Percentiles rank a stretch among this genome's conserved stretches.
Conservation (phyloP, 176 grass and related monocot genomes). For the Themeda triandra region DNA sequence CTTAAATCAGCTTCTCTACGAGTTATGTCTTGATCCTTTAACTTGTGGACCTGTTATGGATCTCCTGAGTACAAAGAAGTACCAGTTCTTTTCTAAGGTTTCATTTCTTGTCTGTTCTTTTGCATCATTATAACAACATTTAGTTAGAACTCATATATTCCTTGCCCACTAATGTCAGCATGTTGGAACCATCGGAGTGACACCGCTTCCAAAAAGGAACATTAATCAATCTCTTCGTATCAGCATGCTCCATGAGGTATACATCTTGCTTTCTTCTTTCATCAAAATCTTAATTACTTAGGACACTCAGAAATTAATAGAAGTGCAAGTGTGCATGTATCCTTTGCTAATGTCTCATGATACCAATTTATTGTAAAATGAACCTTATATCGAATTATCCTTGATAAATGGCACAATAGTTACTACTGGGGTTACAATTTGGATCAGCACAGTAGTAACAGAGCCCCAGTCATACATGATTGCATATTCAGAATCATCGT, state of each 20-base stretch:
- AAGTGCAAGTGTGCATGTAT: neutral
- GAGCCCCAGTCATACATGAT: neutral
- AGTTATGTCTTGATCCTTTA: slow-evolving; percentile 69
- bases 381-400: slow-evolving; percentile 12
- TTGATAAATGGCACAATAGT: slow-evolving; percentile 1
- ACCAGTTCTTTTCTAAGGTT: slow-evolving; percentile 96
- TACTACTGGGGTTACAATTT: neutral
- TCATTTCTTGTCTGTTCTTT: slow-evolving; percentile 28
- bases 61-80: slow-evolving; percentile 90
- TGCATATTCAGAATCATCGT: neutral
- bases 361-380: neutral
- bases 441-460: neutral
- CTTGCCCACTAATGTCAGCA: slow-evolving; percentile 53
- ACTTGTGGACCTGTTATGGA: slow-evolving; percentile 79
- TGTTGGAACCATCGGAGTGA: slow-evolving; percentile 65
- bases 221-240: slow-evolving; percentile 80
- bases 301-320: neutral
- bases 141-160: slow-evolving; percentile 11
- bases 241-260: slow-evolving; percentile 95
- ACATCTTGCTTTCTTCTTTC: neutral
- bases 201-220: slow-evolving; percentile 80
- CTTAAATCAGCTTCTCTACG: slow-evolving; percentile 73
- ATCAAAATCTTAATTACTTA: neutral
- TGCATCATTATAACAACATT: slow-evolving; percentile 10
- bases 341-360: neutral